These are phyloP conservation scores for Pythium dissimile DNA, from an alignment of 352 stramenopile species.

Conservation along the genomic window DNA sequence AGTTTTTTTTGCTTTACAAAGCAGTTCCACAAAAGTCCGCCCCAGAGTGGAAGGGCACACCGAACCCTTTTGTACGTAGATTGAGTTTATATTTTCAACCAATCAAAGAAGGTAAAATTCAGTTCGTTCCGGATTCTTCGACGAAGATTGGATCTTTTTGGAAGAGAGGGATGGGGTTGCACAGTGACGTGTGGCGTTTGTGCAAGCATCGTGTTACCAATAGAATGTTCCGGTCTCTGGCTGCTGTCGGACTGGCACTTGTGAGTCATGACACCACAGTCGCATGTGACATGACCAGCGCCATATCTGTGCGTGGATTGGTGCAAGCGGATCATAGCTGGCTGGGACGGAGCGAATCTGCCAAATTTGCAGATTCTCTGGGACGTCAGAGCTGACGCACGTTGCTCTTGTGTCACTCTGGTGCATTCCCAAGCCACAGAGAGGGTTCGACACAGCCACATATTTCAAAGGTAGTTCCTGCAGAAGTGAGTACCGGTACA, in stretches of 20 bases:
- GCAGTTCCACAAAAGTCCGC: constrained; percentile 9
- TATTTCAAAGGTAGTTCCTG: too few species aligned
- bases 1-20: constrained; percentile 10
- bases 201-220: constrained; percentile 14
- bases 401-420: background rate
- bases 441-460: too few species aligned
- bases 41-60: background rate
- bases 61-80: background rate
- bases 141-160: constrained; percentile 10
- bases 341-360: constrained; percentile 10
- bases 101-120: background rate
- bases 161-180: constrained; percentile 10
- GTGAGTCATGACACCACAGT: constrained; percentile 11
- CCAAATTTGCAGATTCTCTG: too few species aligned
- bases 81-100: constrained; percentile 14
- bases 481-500: too few species aligned
- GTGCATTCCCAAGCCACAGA: too few species aligned
- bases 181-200: constrained; percentile 14
- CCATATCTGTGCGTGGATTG: constrained; percentile 2
- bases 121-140: constrained; percentile 8
- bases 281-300: constrained; percentile 23
- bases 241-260: too few species aligned
- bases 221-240: constrained; percentile 24
- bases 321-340: constrained; percentile 2
- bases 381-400: background rate